Evolutionary conservation across 441 rosid species (phyloP), one percentile per base, ranked within the genome.

Genomic region (Metrosideros polymorpha): DNA sequence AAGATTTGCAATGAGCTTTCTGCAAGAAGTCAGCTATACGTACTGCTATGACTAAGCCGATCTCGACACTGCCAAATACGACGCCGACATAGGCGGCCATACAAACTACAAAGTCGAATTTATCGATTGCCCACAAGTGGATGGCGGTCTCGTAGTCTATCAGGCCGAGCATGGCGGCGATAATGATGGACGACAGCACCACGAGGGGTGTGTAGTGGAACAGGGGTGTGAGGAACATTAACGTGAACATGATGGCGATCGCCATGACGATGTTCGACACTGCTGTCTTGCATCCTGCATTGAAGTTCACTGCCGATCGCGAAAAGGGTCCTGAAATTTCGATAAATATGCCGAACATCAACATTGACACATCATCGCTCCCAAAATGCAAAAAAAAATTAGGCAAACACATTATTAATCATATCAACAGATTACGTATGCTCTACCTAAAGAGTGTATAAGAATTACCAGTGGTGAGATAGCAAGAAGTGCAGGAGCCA

Each of bases 241-340:
- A 29, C 0, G 99, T 97, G 45, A 96, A 9, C 99, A 94, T 95
- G 35, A 98, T 96, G 0, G 98, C 98, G 6, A 97, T 27, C 0
- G 98, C 94, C 99, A 98, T 98, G 29, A 97, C 92, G 12, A 98
- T 92, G 91, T 97, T 98, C 0, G 99, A 98, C 43, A 94, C 93
- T 6, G 98, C 99, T 0, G 99, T 96, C 85, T 97, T 96, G 93
- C 99, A 97, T 17, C 99, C 99, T 1, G 99, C 99, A 27, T 98
- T 98, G 92, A 90, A 94, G 92, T 98, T 98, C 90, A 98, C 99
- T 1, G 99, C 99, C 6, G 99, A 95, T 50, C 99, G 86, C 19
- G 99, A 98, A 89, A 98, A 98, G 14, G 99, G 99, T 55, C 99
- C 99, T 86, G 59, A 30, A 51, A 59, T 54, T 51, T 42, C 10